Evolutionary conservation across 768 basidiomycete species (phyloP).

Genomic region (Lactarius evosmus): DNA sequence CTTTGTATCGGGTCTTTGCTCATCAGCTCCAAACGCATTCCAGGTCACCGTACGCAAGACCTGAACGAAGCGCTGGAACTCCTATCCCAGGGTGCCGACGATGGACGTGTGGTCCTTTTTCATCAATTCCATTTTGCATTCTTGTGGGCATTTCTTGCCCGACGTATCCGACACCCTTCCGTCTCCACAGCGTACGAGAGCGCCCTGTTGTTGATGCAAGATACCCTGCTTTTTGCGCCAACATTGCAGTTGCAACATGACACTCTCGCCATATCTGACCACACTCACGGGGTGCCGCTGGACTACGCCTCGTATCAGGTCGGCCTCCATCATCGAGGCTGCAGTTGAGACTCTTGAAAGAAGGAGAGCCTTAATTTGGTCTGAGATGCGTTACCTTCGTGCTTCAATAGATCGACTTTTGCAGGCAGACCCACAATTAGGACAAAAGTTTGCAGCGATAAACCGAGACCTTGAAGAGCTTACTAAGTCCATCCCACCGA

Average conservation of each 20-base stretch:
- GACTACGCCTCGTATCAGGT: constrained; percentile 7
- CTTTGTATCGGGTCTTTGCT: neutral
- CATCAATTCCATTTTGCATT: neutral
- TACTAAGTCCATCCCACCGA: neutral
- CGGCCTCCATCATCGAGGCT: neutral
- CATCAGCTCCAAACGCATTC: neutral
- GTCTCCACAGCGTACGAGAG: neutral
- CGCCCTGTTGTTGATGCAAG: neutral
- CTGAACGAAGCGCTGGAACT: neutral
- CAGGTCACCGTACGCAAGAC: neutral
- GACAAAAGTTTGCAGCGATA: neutral
- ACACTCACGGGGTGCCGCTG: neutral
- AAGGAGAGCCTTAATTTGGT: constrained; percentile 20
- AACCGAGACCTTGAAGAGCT: neutral
- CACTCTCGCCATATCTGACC: neutral
- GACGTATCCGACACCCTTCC: neutral
- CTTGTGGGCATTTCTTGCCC: neutral
- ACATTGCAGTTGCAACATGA: neutral
- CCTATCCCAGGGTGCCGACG: neutral
- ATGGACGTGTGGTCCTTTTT: no score
- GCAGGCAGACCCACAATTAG: neutral
- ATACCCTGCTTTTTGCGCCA: neutral
- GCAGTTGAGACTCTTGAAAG: constrained; percentile 19
- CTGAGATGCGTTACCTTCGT: constrained; percentile 18
- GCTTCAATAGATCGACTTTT: neutral